Conservation (phyloP, 2,329 filamentous ascomycete genomes). For the Huntiella decipiens region DNA sequence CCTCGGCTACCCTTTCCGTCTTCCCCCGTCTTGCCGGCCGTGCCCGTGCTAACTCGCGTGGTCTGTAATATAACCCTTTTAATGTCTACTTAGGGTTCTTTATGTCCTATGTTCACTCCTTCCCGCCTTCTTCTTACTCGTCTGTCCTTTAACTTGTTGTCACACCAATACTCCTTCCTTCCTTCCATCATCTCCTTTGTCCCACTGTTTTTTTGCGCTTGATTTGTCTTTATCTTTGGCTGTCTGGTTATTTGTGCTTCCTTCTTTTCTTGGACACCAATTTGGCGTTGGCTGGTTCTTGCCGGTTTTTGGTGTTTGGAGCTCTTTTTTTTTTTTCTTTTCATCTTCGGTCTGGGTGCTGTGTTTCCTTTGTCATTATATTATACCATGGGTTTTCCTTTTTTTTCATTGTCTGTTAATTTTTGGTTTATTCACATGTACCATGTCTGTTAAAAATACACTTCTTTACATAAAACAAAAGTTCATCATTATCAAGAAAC, state of each 20-base stretch:
- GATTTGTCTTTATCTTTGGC: not conserved
- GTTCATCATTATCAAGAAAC: not conserved
- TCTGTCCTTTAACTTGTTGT: not conserved
- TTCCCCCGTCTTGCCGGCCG: conserved; percentile 24
- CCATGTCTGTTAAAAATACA: not conserved
- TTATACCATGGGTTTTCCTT: conserved; percentile 1
- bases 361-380: conserved; percentile 6
- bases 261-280: not conserved
- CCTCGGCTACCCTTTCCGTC: conserved; percentile 26
- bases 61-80: no score
- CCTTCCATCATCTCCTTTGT: not conserved
- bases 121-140: not conserved
- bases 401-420: not conserved
- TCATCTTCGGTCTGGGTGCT: conserved; percentile 3
- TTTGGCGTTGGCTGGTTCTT: no score
- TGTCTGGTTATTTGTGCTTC: not conserved
- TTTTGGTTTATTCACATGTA: not conserved
- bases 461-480: conserved; percentile 1
- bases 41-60: conserved; percentile 17
- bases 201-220: not conserved
- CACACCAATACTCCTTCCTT: not conserved
- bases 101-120: not conserved
- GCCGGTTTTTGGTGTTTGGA: not conserved
- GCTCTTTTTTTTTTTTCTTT: conserved; percentile 2
- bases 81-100: not conserved